phyloP scores from a whole-genome alignment of 1,284 basidiomycete genomes.

The Ganoderma sinense region DNA sequence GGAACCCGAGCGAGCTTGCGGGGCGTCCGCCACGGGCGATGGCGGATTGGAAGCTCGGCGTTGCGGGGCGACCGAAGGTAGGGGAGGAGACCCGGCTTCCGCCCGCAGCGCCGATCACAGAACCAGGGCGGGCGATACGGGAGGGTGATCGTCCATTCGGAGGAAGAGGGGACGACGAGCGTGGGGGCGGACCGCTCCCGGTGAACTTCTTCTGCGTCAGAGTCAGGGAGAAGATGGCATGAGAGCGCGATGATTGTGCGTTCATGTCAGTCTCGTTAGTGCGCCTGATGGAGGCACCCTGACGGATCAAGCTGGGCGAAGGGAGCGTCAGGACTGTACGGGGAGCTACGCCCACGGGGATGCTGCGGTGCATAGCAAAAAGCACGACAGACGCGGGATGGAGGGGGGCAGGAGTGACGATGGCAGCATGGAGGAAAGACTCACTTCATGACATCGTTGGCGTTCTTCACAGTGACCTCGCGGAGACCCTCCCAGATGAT shows the following conservation, averaged over 20 bases:
- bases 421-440: slow-evolving; percentile 40
- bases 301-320: slow-evolving; percentile 62
- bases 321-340: slow-evolving; percentile 2
- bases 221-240: slow-evolving; percentile 98
- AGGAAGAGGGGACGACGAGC: slow-evolving; percentile 79
- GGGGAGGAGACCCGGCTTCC: slow-evolving; percentile 71
- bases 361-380: neutral
- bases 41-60: slow-evolving; percentile 77
- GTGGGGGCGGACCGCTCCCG: slow-evolving; percentile 70
- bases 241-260: slow-evolving; percentile 95
- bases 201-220: slow-evolving; percentile 87
- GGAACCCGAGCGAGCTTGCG: slow-evolving; percentile 71
- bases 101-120: slow-evolving; percentile 60
- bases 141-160: slow-evolving; percentile 78
- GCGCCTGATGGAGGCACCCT: slow-evolving; percentile 89
- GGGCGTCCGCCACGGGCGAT: slow-evolving; percentile 82
- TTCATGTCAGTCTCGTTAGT: slow-evolving; percentile 99
- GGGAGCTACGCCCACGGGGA: neutral
- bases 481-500: slow-evolving; percentile 97
- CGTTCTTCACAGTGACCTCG: slow-evolving; percentile 87
- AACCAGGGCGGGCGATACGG: slow-evolving; percentile 78
- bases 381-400: neutral
- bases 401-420: slow-evolving; percentile 19
- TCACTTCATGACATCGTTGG: slow-evolving; percentile 91
- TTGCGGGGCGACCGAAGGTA: slow-evolving; percentile 75